A percentile compares a stretch with the other conserved stretches of the same genome.
These are phyloP conservation scores for Datura wrightii DNA, from an alignment of 257 asterid species.

Conservation along the genomic window DNA sequence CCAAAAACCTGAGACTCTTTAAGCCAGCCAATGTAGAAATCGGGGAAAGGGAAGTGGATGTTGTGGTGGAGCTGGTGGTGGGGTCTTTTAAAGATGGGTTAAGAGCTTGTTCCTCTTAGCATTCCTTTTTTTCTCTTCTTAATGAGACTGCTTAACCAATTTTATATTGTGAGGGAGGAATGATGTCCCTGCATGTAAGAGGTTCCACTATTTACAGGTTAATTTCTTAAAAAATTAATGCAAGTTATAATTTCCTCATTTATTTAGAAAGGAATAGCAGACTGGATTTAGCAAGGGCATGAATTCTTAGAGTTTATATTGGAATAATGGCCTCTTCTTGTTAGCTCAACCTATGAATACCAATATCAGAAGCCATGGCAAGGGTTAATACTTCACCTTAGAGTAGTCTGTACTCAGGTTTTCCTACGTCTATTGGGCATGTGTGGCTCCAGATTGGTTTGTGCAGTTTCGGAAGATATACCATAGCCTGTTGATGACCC, in stretches of 20 bases:
- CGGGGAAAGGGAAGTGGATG: background rate
- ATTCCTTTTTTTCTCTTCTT: conserved; percentile 8
- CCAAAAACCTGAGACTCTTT: background rate
- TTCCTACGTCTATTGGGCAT: background rate
- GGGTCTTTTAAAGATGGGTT: background rate
- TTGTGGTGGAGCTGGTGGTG: background rate
- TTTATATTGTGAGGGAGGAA: background rate
- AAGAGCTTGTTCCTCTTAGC: background rate
- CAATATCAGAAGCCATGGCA: background rate
- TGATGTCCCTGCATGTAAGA: background rate
- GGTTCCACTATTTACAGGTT: background rate
- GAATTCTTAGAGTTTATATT: background rate
- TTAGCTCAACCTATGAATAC: background rate
- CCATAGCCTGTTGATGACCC: background rate
- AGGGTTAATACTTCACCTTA: background rate
- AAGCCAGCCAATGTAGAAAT: background rate
- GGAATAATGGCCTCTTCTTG: background rate
- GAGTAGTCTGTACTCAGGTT: background rate
- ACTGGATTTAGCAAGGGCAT: background rate
- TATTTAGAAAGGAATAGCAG: background rate
- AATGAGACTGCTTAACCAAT: background rate
- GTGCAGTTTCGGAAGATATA: background rate
- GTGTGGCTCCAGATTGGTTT: background rate
- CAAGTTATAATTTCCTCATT: conserved; percentile 14
- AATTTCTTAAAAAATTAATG: background rate